Base-by-base conservation (phyloP, 768 basidiomycete genomes). In the Punctularia strigosozonata region DNA sequence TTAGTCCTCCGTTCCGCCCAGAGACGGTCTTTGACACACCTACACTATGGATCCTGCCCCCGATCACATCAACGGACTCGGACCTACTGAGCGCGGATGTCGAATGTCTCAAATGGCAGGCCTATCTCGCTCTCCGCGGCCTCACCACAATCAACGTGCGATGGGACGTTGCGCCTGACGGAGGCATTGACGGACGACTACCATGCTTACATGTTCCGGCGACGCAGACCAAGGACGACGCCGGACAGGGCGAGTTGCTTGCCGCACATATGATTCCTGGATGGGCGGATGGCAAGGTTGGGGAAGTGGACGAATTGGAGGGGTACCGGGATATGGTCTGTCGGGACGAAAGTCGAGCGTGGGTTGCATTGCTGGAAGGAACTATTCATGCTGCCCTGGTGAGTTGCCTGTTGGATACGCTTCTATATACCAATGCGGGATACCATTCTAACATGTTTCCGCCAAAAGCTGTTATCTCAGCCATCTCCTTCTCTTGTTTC, bases 91-190 rank as follows among this genome's bases (percentile, higher is more conserved):
- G 82, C 57, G 56, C 66, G 38, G 86, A 89, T 58, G 77, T 88
- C 48, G 84, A 88, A 48, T 89, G 86, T 54, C 71, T 90, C 52
- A 88, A 86, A 59, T 89, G 86, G 86, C 87, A 90, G 56, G 83
- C 87, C 0, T 87, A 81, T 48, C 64, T 84, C 35, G 78, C 79
- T 19, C 73, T 80, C 35, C 77, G 81, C 41, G 75, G 73, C 6
- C 51, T 82, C 43, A 52, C 49, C 15, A 45, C 55, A 48, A 57
- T 84, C 39, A 59, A 56, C 17, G 54, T 87, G 12, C 73, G 82
- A 31, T 81, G 73, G 61, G 80, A 88, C 56, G 63, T 90, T 21
- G 54, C 70, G 13, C 64, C 73, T 18, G 76, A 82, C 38, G 87
- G 87, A 24, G 80, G 74, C 4, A 57, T 84, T 26, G 80, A 75